Evolutionary conservation across 1,139 yeast species (phyloP), one percentile per base, ranked within the genome.

Genomic region (Pichia sp.): DNA sequence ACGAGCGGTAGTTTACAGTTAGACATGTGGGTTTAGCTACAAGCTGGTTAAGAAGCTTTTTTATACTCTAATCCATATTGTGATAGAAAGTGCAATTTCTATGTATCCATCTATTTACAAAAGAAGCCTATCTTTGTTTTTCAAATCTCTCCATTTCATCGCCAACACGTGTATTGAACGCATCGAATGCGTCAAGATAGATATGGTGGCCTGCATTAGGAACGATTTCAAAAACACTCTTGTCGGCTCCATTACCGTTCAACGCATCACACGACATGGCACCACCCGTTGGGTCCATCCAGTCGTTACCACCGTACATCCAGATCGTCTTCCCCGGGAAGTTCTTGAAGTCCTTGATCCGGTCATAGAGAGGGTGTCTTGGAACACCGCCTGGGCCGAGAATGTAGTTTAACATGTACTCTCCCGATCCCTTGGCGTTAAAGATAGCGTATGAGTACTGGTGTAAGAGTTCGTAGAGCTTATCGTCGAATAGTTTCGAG

Each of bases 371-470:
- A 0, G 93, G 88, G 42, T 67, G 66, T 53, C 90, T 70, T 1
- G 93, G 89, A 40, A 79, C 77, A 1, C 89, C 94, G 4, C 93
- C 94, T 11, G 91, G 88, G 1, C 83, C 83, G 22, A 85, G 65
- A 15, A 83, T 68, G 60, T 77, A 83, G 53, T 83, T 81, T 54
- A 85, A 67, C 77, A 84, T 77, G 61, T 85, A 85, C 62, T 85
- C 94, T 4, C 93, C 93, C 1, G 85, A 80, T 0, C 93, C 94
- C 4, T 72, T 76, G 21, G 81, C 77, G 58, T 81, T 84, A 65
- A 85, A 85, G 10, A 85, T 84, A 3, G 81, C 79, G 60, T 85
- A 85, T 0, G 88, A 71, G 59, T 85, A 85, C 55, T 72, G 72
- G 59, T 85, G 94, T 49, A 85, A 66, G 12, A 70, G 59, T 9